phyloP scores from a whole-genome alignment of 352 stramenopile species.

The Globisporangium alternatum region DNA sequence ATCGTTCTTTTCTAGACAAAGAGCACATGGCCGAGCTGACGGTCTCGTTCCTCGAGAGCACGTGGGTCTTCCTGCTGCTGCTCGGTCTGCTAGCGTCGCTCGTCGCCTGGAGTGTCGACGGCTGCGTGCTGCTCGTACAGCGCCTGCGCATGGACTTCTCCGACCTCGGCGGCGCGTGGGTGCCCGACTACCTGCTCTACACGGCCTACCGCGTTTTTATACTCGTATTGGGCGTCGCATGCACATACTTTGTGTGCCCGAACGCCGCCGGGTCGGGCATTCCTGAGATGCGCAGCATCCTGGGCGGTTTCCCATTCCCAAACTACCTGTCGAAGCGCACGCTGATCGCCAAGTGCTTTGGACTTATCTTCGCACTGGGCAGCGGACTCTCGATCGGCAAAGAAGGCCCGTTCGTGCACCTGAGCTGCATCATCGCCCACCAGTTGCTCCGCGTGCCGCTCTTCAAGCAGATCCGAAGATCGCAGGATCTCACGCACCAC shows the following conservation, averaged over 20 bases:
- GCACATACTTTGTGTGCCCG: conserved; percentile 57
- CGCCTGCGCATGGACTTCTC: conserved; percentile 38
- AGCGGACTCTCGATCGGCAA: conserved; percentile 75
- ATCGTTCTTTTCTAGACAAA: conserved; percentile 32
- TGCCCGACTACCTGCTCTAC: conserved; percentile 62
- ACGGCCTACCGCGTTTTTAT: conserved; percentile 55
- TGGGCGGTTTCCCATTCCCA: conserved; percentile 64
- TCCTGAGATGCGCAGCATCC: conserved; percentile 76
- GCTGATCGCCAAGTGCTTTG: conserved; percentile 63
- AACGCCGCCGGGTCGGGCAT: conserved; percentile 71
- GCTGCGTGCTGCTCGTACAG: conserved; percentile 45
- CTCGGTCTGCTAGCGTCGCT: conserved; percentile 51
- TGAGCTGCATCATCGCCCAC: conserved; percentile 71
- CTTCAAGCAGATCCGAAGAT: conserved; percentile 59
- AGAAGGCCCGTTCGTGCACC: conserved; percentile 78
- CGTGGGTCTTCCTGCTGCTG: conserved; percentile 72
- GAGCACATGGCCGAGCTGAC: conserved; percentile 45
- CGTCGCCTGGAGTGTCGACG: conserved; percentile 67
- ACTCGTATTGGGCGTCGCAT: conserved; percentile 55
- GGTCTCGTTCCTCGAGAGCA: conserved; percentile 60
- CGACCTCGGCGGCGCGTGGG: conserved; percentile 42
- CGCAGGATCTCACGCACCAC: conserved; percentile 64
- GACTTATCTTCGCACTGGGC: conserved; percentile 58
- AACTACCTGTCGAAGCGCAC: conserved; percentile 62
- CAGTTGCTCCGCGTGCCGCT: conserved; percentile 55